These are phyloP conservation scores for Acacia pycnantha DNA, from an alignment of 331 rosid genomes.

Conservation along the genomic window DNA sequence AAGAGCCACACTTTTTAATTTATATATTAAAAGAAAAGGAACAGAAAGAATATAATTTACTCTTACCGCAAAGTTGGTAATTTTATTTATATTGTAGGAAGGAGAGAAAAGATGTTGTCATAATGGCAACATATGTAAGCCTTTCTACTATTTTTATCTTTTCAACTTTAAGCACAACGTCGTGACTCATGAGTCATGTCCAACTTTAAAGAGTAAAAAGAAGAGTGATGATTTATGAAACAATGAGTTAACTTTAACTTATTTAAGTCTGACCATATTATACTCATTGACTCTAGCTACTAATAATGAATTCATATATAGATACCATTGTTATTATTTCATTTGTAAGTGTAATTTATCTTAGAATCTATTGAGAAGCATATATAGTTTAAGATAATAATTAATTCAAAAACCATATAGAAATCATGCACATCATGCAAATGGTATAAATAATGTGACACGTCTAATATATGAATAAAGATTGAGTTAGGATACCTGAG, in stretches of 20 bases:
- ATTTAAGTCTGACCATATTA: background rate
- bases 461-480: background rate
- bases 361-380: background rate
- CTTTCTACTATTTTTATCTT: background rate
- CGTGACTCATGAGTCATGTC: background rate
- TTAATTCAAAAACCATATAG: too few species aligned
- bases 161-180: background rate
- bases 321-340: too few species aligned
- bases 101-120: constrained; percentile 36
- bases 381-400: too few species aligned
- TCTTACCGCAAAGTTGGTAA: background rate
- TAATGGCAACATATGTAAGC: constrained; percentile 36
- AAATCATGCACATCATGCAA: too few species aligned
- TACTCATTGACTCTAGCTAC: background rate
- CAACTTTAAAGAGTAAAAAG: background rate
- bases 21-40: background rate
- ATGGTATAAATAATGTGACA: too few species aligned
- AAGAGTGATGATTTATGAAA: background rate
- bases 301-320: background rate
- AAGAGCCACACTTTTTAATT: background rate
- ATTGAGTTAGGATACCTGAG: constrained; percentile 43
- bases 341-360: background rate
- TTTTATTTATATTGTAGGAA: background rate
- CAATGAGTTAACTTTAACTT: background rate
- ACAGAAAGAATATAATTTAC: background rate